These are phyloP conservation scores for Sugiyamaella marilandica DNA, from an alignment of 805 yeast species.

Conservation along the genomic window DNA sequence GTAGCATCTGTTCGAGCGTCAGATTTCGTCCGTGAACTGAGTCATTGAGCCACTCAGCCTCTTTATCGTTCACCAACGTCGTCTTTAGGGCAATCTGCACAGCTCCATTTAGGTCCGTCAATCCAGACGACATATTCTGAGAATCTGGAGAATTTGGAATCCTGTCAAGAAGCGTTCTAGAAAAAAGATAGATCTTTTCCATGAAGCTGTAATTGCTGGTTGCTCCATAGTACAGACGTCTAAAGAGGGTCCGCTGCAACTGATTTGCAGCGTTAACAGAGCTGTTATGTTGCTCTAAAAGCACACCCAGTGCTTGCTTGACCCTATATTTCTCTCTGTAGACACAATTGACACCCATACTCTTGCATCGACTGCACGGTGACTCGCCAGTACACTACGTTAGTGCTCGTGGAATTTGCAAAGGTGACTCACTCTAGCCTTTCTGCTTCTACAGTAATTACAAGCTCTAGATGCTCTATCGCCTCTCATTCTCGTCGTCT, in stretches of 20 bases:
- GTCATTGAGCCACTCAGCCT: not conserved
- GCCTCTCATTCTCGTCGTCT: not conserved
- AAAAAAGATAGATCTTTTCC: slow-evolving; percentile 6
- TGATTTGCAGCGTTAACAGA: not conserved
- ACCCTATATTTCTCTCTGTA: slow-evolving; percentile 2
- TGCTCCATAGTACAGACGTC: slow-evolving; percentile 7
- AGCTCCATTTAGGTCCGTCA: not conserved
- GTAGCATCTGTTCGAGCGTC: not conserved
- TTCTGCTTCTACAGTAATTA: not conserved
- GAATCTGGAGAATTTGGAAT: slow-evolving; percentile 1
- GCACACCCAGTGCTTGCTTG: not conserved
- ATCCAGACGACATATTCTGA: not conserved
- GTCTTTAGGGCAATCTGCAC: not conserved
- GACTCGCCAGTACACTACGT: slow-evolving; percentile 7
- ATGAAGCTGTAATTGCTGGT: slow-evolving; percentile 10
- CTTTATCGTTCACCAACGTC: not conserved
- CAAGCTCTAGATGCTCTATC: not conserved
- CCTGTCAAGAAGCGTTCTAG: not conserved
- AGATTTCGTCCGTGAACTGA: not conserved
- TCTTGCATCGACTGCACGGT: slow-evolving; percentile 2
- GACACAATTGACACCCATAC: slow-evolving; percentile 1
- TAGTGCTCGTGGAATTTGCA: slow-evolving; percentile 1
- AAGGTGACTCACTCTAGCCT: slow-evolving; percentile 2
- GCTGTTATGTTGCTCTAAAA: not conserved
- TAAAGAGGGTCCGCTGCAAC: not conserved